Evolutionary conservation across 176 grass and related monocot species (phyloP), one percentile per base, ranked within the genome.

Genomic region (Cenchrus purpureus): DNA sequence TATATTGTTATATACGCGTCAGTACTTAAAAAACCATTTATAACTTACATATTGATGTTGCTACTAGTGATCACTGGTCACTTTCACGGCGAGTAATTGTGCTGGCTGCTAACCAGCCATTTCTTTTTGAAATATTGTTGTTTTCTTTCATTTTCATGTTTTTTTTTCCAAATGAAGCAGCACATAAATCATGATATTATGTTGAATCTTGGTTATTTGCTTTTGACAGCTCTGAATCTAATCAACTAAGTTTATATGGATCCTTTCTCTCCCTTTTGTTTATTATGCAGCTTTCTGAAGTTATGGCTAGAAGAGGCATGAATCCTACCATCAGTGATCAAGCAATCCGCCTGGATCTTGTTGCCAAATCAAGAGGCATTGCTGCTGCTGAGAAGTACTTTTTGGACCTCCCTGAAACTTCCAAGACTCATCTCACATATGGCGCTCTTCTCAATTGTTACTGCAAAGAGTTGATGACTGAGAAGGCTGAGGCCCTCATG

Each of bases 391-490:
- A 98, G 91, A 91, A 98, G 13, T 95, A 94, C 79, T 98, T 98
- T 81, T 70, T 98, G 84, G 91, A 98, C 79, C 93, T 98, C 19
- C 93, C 91, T 63, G 93, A 98, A 78, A 68, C 90, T 77, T 88
- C 93, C 29, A 98, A 98, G 84, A 95, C 86, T 43, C 91, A 98
- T 82, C 90, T 98, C 56, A 95, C 97, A 44, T 98, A 98, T 75
- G 96, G 96, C 0, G 52, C 96, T 75, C 96, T 98, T 65, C 91
- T 98, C 25, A 95, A 98, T 28, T 98, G 88, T 78, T 98, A 98
- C 67, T 98, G 96, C 83, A 98, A 94, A 66, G 87, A 94, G 49
- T 76, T 92, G 45, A 82, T 92, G 86, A 79, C 61, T 11, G 86
- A 94, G 50, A 98, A 94, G 68, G 89, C 97, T 3, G 91, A 92